These are phyloP conservation scores for Penicillium paneum DNA, from an alignment of 2,329 filamentous ascomycete genomes.

Conservation along the genomic window DNA sequence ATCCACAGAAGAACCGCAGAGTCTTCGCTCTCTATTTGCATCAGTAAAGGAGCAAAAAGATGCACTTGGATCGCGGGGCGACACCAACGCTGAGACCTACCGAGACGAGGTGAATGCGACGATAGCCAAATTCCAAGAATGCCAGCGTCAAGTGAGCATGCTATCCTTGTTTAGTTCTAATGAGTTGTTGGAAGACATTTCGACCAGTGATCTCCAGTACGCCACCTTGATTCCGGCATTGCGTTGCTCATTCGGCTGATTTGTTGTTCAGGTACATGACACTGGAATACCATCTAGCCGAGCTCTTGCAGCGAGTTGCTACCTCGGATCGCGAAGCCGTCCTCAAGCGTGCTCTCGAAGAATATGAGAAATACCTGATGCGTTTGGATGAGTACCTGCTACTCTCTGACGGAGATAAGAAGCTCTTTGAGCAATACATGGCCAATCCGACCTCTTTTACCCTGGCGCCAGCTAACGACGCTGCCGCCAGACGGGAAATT, in stretches of 20 bases:
- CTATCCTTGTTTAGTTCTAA: constrained; percentile 87
- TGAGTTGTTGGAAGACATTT: constrained; percentile 80
- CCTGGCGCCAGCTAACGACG: constrained; percentile 63
- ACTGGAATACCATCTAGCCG: constrained; percentile 73
- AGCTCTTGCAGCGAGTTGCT: constrained; percentile 66
- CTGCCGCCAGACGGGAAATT: constrained; percentile 68
- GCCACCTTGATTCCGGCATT: background rate
- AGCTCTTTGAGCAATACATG: constrained; percentile 68
- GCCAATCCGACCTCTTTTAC: constrained; percentile 72
- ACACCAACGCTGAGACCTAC: constrained; percentile 64
- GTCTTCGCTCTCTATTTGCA: constrained; percentile 54
- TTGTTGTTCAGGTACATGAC: constrained; percentile 62
- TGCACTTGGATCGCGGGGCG: constrained; percentile 60
- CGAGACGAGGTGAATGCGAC: constrained; percentile 64
- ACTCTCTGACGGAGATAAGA: constrained; percentile 61
- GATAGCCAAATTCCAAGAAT: constrained; percentile 70
- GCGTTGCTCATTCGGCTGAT: constrained; percentile 19
- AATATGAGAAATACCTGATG: constrained; percentile 76
- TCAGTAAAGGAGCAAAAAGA: constrained; percentile 55
- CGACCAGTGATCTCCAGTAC: constrained; percentile 78
- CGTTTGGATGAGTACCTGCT: constrained; percentile 76
- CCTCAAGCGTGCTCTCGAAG: constrained; percentile 62
- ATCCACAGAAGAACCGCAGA: constrained; percentile 49
- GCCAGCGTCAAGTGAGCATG: constrained; percentile 64
- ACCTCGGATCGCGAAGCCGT: constrained; percentile 62